These are phyloP conservation scores for Fagopyrum esculentum DNA, from an alignment of 148 eudicot species.

Conservation along the genomic window DNA sequence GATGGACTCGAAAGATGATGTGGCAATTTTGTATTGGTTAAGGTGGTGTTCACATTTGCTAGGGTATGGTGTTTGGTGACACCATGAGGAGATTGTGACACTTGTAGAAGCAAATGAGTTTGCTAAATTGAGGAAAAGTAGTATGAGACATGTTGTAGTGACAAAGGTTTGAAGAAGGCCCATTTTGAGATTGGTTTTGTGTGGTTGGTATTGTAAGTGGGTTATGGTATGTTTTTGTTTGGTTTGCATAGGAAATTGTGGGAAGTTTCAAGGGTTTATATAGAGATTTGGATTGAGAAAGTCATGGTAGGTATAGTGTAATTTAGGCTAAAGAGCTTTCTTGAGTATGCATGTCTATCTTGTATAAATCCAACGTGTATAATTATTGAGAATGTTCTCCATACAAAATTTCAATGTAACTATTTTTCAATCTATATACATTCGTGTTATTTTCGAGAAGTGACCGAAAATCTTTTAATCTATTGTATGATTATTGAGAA, in stretches of 20 bases:
- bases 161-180: constrained; percentile 1
- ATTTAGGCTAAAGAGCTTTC: not conserved
- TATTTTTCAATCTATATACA: not conserved
- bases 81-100: constrained; percentile 28
- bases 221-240: not conserved
- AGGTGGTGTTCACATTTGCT: constrained; percentile 50
- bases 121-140: not conserved
- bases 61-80: constrained; percentile 62
- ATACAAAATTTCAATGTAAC: not conserved
- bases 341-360: not conserved
- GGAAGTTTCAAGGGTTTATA: not conserved
- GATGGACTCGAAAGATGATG: constrained; percentile 22
- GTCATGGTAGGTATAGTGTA: not conserved
- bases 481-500: too few relatives aligned
- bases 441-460: not conserved
- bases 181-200: constrained; percentile 1
- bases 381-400: not conserved
- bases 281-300: not conserved
- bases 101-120: not conserved
- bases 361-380: not conserved
- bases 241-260: not conserved
- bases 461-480: too few relatives aligned
- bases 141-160: not conserved
- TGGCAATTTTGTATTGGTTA: constrained; percentile 11
- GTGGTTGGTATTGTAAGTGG: not conserved